A percentile compares a stretch with the other conserved stretches of the same genome.
These are phyloP conservation scores for Fomitopsis pinicola DNA, from an alignment of 1,284 basidiomycete genomes.

Conservation along the genomic window DNA sequence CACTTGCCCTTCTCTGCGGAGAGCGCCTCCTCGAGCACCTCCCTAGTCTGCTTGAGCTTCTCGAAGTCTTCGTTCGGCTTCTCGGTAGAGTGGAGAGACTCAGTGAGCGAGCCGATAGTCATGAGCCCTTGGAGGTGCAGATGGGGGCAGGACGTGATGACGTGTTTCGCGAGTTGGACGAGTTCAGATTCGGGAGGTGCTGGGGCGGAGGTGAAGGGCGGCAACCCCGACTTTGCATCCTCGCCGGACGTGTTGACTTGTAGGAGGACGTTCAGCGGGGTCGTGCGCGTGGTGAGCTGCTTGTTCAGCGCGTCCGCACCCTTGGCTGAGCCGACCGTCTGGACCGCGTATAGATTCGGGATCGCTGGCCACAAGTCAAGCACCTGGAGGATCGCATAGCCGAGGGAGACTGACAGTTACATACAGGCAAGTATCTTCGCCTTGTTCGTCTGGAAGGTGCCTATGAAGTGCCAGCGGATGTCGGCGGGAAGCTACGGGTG, in stretches of 20 bases:
- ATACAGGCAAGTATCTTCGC: conserved; percentile 84
- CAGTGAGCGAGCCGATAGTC: conserved; percentile 89
- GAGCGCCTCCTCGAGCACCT: conserved; percentile 48
- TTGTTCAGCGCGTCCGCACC: conserved; percentile 84
- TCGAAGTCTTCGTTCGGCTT: conserved; percentile 85
- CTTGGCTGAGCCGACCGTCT: conserved; percentile 88
- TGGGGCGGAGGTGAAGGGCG: conserved; percentile 41
- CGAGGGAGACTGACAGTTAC: conserved; percentile 24
- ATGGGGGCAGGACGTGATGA: conserved; percentile 70
- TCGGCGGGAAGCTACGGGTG: conserved; percentile 65
- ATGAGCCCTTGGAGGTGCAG: conserved; percentile 85
- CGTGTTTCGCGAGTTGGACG: conserved; percentile 63
- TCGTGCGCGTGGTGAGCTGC: conserved; percentile 50
- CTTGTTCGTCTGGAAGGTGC: conserved; percentile 93
- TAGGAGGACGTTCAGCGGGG: conserved; percentile 72
- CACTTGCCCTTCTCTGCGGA: conserved; percentile 31
- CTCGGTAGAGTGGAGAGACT: conserved; percentile 53
- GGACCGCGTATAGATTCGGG: conserved; percentile 85
- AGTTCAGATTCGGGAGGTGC: conserved; percentile 42
- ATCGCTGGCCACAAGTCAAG: conserved; percentile 53
- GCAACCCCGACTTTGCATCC: conserved; percentile 83
- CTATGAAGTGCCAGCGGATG: conserved; percentile 97
- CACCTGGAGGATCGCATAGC: not conserved
- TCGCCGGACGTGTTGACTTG: conserved; percentile 97
- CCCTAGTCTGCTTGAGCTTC: conserved; percentile 60